Conservation (phyloP, 1,139 yeast genomes). For the Pneumocystis canis region DNA sequence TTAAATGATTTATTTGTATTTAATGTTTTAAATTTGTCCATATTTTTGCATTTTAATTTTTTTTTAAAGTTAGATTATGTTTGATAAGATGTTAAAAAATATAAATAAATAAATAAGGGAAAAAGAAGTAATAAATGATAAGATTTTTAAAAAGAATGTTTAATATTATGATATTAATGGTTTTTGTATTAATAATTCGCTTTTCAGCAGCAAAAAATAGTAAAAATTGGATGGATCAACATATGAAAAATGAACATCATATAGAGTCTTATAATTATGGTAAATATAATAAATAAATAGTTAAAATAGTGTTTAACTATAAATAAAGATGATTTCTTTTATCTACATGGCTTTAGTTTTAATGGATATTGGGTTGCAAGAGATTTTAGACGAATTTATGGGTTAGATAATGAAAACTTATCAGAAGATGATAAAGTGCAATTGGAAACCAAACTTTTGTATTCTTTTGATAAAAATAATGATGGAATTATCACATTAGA, state of each 20-base stretch:
- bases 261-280: slow-evolving; percentile 58
- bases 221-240: slow-evolving; percentile 7
- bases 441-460: slow-evolving; percentile 45
- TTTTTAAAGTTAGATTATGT: background rate
- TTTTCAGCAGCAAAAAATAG: slow-evolving; percentile 2
- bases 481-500: slow-evolving; percentile 51
- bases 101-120: background rate
- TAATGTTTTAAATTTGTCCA: background rate
- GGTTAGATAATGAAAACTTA: slow-evolving; percentile 39
- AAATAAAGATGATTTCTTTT: slow-evolving; percentile 43
- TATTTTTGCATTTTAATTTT: background rate
- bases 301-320: background rate
- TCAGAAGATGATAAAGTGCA: slow-evolving; percentile 14
- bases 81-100: background rate
- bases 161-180: background rate
- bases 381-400: slow-evolving; percentile 72
- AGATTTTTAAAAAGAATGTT: background rate
- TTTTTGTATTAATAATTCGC: background rate
- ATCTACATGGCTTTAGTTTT: slow-evolving; percentile 56
- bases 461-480: slow-evolving; percentile 44
- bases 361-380: slow-evolving; percentile 28
- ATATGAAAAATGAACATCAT: slow-evolving; percentile 74
- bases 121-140: background rate
- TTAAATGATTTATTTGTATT: background rate
- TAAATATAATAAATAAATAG: background rate